These are phyloP conservation scores for Colletotrichum acutatum DNA, from an alignment of 2,329 filamentous ascomycete genomes.

Conservation along the genomic window DNA sequence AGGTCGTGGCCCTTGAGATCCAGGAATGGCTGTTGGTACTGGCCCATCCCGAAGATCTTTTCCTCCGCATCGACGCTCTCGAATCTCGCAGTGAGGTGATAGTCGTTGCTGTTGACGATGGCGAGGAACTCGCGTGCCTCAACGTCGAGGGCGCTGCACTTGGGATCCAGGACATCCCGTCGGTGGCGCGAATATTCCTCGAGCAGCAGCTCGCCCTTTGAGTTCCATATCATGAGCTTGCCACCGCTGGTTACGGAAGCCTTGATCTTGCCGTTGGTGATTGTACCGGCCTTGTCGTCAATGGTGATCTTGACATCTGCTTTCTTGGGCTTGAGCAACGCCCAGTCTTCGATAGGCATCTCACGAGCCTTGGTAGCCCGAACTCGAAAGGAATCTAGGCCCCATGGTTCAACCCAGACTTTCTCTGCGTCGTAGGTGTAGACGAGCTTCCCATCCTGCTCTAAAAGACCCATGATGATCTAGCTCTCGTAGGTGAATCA, in stretches of 20 bases:
- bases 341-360: conserved; percentile 52
- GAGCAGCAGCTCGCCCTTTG: conserved; percentile 41
- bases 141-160: conserved; percentile 64
- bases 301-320: conserved; percentile 35
- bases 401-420: conserved; percentile 62
- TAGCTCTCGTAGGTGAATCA: too few species aligned
- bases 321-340: conserved; percentile 41
- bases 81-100: conserved; percentile 65
- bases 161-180: conserved; percentile 56
- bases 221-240: conserved; percentile 44
- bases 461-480: conserved; percentile 12
- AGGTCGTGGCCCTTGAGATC: conserved; percentile 69
- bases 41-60: conserved; percentile 72
- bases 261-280: conserved; percentile 45
- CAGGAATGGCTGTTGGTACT: conserved; percentile 70
- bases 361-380: conserved; percentile 53
- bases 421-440: conserved; percentile 55
- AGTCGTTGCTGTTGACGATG: conserved; percentile 56
- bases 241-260: conserved; percentile 42
- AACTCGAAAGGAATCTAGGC: conserved; percentile 56
- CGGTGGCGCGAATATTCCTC: conserved; percentile 47
- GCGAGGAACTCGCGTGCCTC: conserved; percentile 66
- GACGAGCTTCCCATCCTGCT: conserved; percentile 22
- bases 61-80: conserved; percentile 64
- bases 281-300: conserved; percentile 37